Conservation (phyloP, 106 monocot genomes). For the Platanthera guangdongensis region DNA sequence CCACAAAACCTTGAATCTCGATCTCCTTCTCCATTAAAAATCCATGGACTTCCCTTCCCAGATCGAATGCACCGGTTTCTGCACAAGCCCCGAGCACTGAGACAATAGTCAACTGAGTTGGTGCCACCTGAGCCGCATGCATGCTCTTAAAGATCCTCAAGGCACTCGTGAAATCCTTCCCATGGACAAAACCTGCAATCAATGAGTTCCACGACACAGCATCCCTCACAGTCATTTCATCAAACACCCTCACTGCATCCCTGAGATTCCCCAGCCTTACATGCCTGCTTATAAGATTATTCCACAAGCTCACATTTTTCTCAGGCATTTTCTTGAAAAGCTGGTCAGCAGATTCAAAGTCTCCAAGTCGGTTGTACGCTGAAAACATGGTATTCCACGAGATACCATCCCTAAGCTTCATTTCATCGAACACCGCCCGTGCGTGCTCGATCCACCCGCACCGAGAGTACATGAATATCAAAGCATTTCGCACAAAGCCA, state of each 20-base stretch:
- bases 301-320: slow-evolving; percentile 49
- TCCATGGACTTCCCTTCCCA: slow-evolving; percentile 33
- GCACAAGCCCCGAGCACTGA: slow-evolving; percentile 62
- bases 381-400: slow-evolving; percentile 61
- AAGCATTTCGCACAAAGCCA: slow-evolving; percentile 34
- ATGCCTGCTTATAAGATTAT: slow-evolving; percentile 27
- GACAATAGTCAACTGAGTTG: slow-evolving; percentile 52
- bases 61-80: slow-evolving; percentile 33
- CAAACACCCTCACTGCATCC: slow-evolving; percentile 39
- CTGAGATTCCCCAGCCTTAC: slow-evolving; percentile 30
- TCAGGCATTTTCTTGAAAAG: slow-evolving; percentile 35
- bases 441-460: slow-evolving; percentile 24
- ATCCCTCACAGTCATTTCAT: slow-evolving; percentile 46
- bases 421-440: slow-evolving; percentile 45
- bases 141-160: slow-evolving; percentile 41
- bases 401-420: slow-evolving; percentile 26
- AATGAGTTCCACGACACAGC: slow-evolving; percentile 56
- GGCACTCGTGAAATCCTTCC: slow-evolving; percentile 24
- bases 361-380: slow-evolving; percentile 23
- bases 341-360: slow-evolving; percentile 19
- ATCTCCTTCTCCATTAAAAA: slow-evolving; percentile 26
- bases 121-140: slow-evolving; percentile 24
- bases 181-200: slow-evolving; percentile 37
- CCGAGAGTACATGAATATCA: slow-evolving; percentile 43
- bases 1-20: slow-evolving; percentile 50